Base-by-base conservation (phyloP, 2,329 filamentous ascomycete species). In the Fonsecaea monophora region DNA sequence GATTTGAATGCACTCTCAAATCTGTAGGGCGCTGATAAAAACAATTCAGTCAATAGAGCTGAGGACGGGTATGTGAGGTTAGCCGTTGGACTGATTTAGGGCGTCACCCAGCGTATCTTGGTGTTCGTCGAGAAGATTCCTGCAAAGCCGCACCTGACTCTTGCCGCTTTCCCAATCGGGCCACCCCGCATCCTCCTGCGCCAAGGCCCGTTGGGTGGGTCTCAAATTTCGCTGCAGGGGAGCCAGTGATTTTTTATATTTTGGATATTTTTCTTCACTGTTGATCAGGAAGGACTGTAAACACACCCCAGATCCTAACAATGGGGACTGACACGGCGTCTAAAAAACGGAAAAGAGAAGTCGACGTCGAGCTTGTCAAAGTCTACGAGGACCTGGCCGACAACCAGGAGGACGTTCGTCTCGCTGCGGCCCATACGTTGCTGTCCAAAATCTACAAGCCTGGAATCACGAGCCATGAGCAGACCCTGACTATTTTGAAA, bases 311-410 rank as follows among this genome's bases (percentile, higher is more conserved):
- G 53, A 15, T n/a, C 4, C 53, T 32, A 1, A 10, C 30, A n/a
- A n/a, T 34, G 6, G 12, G 25, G 5, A 12, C 53, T 35, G 53
- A 55, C 13, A 55, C 30, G 7, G 63, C 67, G 69, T 68, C 66
- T 9, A 71, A 73, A 57, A 74, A 71, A 50, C 35, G 70, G 13
- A 71, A 73, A 67, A 71, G 71, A 62, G 69, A 71, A 63, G 69
- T 82, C 70, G 79, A 83, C 69, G 75, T 78, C 60, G 79, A 81
- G 67, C 76, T 82, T 56, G 78, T 83, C 57, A 80, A 82, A 70
- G 81, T 83, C 62, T 83, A 82, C 70, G 81, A 83, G 62, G 79
- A 83, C 69, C 77, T 83, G 45, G 80, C 81, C 45, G 81, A 78
- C 66, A 78, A 82, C 50, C 78, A 82, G 64, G 80, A 83, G 67